Percentiles rank a stretch among this genome's conserved stretches.
phyloP scores from a whole-genome alignment of 306 rosid genomes.

The Vigna radiata region DNA sequence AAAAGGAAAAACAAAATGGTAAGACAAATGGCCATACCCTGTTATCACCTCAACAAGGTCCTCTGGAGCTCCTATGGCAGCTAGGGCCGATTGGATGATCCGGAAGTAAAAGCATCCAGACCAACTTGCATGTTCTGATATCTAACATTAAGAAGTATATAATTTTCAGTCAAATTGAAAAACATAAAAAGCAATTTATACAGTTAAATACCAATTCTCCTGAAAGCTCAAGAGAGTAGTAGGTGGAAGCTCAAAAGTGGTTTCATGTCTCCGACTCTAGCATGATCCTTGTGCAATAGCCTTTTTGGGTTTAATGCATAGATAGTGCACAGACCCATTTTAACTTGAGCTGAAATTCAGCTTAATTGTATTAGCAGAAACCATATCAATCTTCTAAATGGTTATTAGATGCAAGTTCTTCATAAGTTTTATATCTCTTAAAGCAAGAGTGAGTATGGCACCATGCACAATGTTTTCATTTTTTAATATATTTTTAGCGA shows the following conservation, averaged over 20 bases:
- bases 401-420: conserved; percentile 6
- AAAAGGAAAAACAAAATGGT: conserved; percentile 19
- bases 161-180: conserved; percentile 41
- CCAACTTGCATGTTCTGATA: conserved; percentile 98
- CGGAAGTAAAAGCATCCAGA: conserved; percentile 89
- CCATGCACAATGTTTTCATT: conserved; percentile 21
- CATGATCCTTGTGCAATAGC: conserved; percentile 12
- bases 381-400: conserved; percentile 5
- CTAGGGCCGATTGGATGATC: conserved; percentile 92
- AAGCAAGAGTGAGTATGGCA: not conserved
- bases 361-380: conserved; percentile 9
- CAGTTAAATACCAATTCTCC: conserved; percentile 8
- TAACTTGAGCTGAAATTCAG: conserved; percentile 19
- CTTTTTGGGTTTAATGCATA: not conserved
- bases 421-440: conserved; percentile 15
- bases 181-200: conserved; percentile 18
- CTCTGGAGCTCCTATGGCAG: conserved; percentile 97
- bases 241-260: not conserved
- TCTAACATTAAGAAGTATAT: conserved; percentile 55
- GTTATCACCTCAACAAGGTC: conserved; percentile 87
- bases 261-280: not conserved
- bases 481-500: not conserved
- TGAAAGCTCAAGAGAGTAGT: not conserved
- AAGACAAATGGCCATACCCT: conserved; percentile 60
- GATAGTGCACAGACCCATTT: not conserved